Percentiles rank a stretch among this genome's conserved stretches.
These are phyloP conservation scores for Xylaria castorea DNA, from an alignment of 495 filamentous ascomycete genomes.

Conservation along the genomic window DNA sequence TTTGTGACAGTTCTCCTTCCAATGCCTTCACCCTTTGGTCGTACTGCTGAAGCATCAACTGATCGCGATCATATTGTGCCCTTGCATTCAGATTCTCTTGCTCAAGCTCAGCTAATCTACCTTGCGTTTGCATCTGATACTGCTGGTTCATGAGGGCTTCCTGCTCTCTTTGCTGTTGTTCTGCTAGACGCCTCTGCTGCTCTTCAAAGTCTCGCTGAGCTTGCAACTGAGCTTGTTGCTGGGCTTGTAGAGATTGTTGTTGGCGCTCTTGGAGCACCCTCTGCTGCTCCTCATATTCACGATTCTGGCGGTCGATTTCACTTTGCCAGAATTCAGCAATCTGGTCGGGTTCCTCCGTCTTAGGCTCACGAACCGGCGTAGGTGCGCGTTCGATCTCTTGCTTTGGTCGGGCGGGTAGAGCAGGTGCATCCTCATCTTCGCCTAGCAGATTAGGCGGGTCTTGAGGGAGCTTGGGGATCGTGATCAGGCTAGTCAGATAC, in stretches of 20 bases:
- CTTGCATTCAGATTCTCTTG: slow-evolving; percentile 92
- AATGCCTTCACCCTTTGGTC: slow-evolving; percentile 91
- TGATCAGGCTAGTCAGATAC: slow-evolving; percentile 95
- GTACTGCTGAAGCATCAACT: slow-evolving; percentile 95
- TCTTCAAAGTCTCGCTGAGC: slow-evolving; percentile 94
- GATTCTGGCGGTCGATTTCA: slow-evolving; percentile 86
- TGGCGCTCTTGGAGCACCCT: slow-evolving; percentile 84
- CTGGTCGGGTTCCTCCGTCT: slow-evolving; percentile 82
- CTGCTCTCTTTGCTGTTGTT: slow-evolving; percentile 89
- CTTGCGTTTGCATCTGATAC: slow-evolving; percentile 88
- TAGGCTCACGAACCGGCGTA: slow-evolving; percentile 68
- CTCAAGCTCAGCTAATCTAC: slow-evolving; percentile 90
- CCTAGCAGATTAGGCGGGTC: slow-evolving; percentile 88
- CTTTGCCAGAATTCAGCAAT: slow-evolving; percentile 98
- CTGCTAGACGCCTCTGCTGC: slow-evolving; percentile 84
- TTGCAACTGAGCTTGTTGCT: slow-evolving; percentile 80
- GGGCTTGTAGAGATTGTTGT: slow-evolving; percentile 63
- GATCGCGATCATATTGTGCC: slow-evolving; percentile 95
- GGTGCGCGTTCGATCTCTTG: slow-evolving; percentile 70
- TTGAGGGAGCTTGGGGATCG: slow-evolving; percentile 92
- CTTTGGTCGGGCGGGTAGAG: slow-evolving; percentile 81
- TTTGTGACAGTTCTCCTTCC: slow-evolving; percentile 82
- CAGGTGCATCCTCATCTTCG: slow-evolving; percentile 83
- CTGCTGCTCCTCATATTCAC: slow-evolving; percentile 94
- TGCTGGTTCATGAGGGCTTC: slow-evolving; percentile 88